These are phyloP conservation scores for Crithidia mellificae DNA, from an alignment of 208 protist species.

Conservation along the genomic window DNA sequence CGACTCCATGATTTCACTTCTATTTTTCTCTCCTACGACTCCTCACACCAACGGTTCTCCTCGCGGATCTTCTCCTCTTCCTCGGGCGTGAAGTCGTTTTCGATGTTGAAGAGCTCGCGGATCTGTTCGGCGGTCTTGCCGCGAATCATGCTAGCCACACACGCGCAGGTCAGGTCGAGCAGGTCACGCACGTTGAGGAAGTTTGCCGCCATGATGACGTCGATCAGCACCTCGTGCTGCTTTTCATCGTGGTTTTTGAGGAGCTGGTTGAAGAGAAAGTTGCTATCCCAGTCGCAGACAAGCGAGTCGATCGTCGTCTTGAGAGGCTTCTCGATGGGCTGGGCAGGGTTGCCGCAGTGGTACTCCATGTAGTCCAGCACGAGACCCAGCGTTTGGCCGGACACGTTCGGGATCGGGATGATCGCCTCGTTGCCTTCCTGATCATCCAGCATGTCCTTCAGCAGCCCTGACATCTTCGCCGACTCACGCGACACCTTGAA, in stretches of 20 bases:
- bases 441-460: constrained; percentile 93
- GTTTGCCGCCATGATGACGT: constrained; percentile 94
- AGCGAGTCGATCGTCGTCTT: constrained; percentile 85
- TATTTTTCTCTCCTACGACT: constrained; percentile 47
- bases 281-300: constrained; percentile 88
- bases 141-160: constrained; percentile 93
- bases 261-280: constrained; percentile 83
- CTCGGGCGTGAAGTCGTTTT: constrained; percentile 95
- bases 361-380: constrained; percentile 95
- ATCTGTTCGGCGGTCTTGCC: constrained; percentile 95
- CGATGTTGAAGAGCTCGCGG: constrained; percentile 93
- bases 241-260: constrained; percentile 80
- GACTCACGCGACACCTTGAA: constrained; percentile 84
- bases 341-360: constrained; percentile 81
- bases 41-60: constrained; percentile 88
- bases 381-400: constrained; percentile 79
- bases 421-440: constrained; percentile 71
- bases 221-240: constrained; percentile 90
- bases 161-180: constrained; percentile 93
- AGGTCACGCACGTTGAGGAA: constrained; percentile 95
- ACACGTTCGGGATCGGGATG: constrained; percentile 93
- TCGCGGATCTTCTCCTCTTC: constrained; percentile 93
- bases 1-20: too few species aligned
- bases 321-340: constrained; percentile 87
- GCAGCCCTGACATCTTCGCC: constrained; percentile 85